These are phyloP conservation scores for Sugiyamaella grinbergsii DNA, from an alignment of 1,139 yeast genomes.

Conservation along the genomic window DNA sequence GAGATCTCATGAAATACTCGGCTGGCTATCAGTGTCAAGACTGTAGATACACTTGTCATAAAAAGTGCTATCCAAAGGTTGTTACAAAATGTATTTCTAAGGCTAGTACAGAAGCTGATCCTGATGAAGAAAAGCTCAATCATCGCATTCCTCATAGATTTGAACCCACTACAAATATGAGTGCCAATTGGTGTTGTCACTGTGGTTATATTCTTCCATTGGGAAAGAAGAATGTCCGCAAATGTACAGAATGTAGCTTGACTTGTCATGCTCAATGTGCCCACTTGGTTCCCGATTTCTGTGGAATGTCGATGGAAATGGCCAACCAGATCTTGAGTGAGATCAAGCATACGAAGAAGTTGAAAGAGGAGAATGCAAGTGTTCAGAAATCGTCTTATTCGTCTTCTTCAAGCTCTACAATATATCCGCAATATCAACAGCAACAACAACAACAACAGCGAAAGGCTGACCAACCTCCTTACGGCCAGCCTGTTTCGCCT, in stretches of 20 bases:
- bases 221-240: conserved; percentile 92
- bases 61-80: conserved; percentile 89
- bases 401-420: conserved; percentile 13
- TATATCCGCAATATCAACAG: conserved; percentile 16
- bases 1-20: conserved; percentile 82
- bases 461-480: conserved; percentile 1
- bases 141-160: conserved; percentile 97
- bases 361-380: conserved; percentile 30
- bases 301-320: conserved; percentile 98
- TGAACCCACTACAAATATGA: conserved; percentile 85
- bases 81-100: conserved; percentile 95
- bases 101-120: conserved; percentile 79
- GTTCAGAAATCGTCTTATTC: conserved; percentile 18
- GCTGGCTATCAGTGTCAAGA: conserved; percentile 97
- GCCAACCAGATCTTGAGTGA: conserved; percentile 87
- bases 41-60: conserved; percentile 91
- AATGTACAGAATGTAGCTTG: conserved; percentile 92
- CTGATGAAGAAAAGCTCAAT: conserved; percentile 87
- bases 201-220: conserved; percentile 96
- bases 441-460: conserved; percentile 7
- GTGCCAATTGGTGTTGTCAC: conserved; percentile 99
- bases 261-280: conserved; percentile 94
- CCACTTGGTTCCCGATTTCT: conserved; percentile 93
- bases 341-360: conserved; percentile 73
- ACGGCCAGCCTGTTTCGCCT: conserved; percentile 7